Conservation (phyloP, 2,329 filamentous ascomycete genomes). For the Lachnellula cervina region DNA sequence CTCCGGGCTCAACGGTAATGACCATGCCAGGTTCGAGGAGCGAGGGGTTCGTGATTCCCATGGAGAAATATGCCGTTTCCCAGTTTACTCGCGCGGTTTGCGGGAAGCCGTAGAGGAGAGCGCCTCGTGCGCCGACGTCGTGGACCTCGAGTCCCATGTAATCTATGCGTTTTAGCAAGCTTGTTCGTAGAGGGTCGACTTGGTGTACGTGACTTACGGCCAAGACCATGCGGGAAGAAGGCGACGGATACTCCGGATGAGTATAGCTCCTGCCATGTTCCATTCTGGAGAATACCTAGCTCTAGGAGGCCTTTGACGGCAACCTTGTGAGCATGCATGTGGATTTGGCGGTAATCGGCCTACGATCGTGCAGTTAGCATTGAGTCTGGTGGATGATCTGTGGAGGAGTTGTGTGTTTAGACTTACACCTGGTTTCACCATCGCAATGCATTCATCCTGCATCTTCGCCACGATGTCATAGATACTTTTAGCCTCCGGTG, state of each 20-base stretch:
- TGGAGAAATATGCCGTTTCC: constrained; percentile 12
- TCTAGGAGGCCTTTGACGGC: constrained; percentile 65
- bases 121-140: constrained; percentile 44
- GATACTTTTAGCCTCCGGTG: constrained; percentile 63
- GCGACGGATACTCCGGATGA: constrained; percentile 50
- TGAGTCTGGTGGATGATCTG: neutral
- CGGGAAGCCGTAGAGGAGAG: constrained; percentile 31
- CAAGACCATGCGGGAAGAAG: constrained; percentile 60
- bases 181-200: neutral
- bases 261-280: constrained; percentile 49
- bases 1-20: constrained; percentile 74
- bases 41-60: constrained; percentile 22
- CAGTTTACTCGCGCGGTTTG: constrained; percentile 6
- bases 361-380: neutral
- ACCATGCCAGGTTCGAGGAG: constrained; percentile 59
- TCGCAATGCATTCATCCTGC: constrained; percentile 69
- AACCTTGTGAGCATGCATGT: constrained; percentile 66
- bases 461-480: constrained; percentile 76
- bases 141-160: constrained; percentile 63
- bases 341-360: constrained; percentile 65
- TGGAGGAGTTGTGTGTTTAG: neutral
- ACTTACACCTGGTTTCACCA: constrained; percentile 56
- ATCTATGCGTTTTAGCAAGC: constrained; percentile 29
- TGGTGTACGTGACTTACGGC: constrained; percentile 14
- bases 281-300: constrained; percentile 67